Evolutionary conservation across 768 basidiomycete genomes (phyloP).

Genomic region (Flagelloscypha sp.): DNA sequence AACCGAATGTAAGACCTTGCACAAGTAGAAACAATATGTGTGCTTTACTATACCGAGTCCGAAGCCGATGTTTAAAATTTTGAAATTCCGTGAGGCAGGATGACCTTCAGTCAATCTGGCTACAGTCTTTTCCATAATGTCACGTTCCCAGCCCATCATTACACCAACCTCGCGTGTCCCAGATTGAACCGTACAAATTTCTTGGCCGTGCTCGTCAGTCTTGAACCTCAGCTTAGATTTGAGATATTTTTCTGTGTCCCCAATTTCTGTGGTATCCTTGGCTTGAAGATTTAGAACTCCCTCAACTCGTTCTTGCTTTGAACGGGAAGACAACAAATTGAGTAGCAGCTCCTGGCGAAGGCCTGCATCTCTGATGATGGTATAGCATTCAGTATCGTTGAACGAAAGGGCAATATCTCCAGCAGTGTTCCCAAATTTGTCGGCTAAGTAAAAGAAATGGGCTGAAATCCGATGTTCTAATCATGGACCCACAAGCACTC

Average conservation of each 20-base stretch:
- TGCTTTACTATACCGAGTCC: constrained; percentile 80
- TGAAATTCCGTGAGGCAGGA: constrained; percentile 41
- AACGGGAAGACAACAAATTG: constrained; percentile 45
- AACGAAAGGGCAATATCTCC: constrained; percentile 86
- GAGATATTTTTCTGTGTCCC: constrained; percentile 64
- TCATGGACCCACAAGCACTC: not conserved
- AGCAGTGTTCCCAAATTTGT: constrained; percentile 73
- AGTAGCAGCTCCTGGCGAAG: constrained; percentile 83
- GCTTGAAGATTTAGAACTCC: constrained; percentile 37
- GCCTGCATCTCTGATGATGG: constrained; percentile 81
- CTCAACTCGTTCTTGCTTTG: constrained; percentile 23
- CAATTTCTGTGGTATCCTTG: constrained; percentile 48
- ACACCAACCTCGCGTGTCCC: constrained; percentile 82
- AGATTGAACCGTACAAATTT: constrained; percentile 65
- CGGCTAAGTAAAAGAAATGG: constrained; percentile 38
- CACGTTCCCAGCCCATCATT: constrained; percentile 98
- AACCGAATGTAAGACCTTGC: constrained; percentile 3
- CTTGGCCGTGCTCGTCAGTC: constrained; percentile 66
- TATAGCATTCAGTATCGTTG: constrained; percentile 70
- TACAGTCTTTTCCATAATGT: constrained; percentile 83
- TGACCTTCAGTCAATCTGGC: constrained; percentile 48
- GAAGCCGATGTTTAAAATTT: constrained; percentile 86
- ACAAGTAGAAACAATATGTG: constrained; percentile 1
- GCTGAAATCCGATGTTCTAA: not conserved
- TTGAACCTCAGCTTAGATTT: constrained; percentile 60